Evolutionary conservation across 495 filamentous ascomycete genomes (phyloP), one percentile per base, ranked within the genome.

Genomic region (Saxispiralis lemnorum): DNA sequence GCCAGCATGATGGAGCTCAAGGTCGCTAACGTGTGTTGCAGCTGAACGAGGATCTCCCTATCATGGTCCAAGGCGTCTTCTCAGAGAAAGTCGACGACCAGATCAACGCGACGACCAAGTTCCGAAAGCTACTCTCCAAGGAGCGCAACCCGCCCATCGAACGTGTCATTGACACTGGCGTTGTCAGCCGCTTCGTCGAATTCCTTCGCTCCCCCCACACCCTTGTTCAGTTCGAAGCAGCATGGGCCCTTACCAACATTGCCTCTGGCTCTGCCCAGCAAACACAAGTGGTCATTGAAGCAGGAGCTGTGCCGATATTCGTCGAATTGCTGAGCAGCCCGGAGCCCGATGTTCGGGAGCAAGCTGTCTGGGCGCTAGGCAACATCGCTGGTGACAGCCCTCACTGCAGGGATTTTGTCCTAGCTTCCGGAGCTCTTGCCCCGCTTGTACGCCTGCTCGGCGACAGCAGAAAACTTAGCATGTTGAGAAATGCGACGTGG

Each of bases 321-420:
- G 87, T 95, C 41, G 87, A 99, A 67, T 71, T 99, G 38, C 70
- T 99, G 31, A 78, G 69, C 54, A 95, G 87, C 68, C 92, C 83
- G 44, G 92, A 99, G 65, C 87, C 92, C 31, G 92, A 99, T 72
- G 92, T 99, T 37, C 74, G 92, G 44, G 92, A 99, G 66, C 92
- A 99, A 61, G 92, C 92, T 44, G 92, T 99, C 36, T 99, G 92
- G 92, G 92, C 92, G 34, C 66, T 99, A 39, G 92, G 92, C 55
- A 99, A 99, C 66, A 99, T 99, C 68, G 92, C 92, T 43, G 92
- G 92, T 65, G 92, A 99, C 59, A 96, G 89, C 67, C 92, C 92
- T 48, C 73, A 79, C 53, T 99, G 92, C 72, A 75, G 92, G 51
- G 92, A 99, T 63, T 96, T 85, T 54, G 92, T 99, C 46, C 69